phyloP scores from a whole-genome alignment of 2,329 filamentous ascomycete genomes.

The Lecanicillium sp. region DNA sequence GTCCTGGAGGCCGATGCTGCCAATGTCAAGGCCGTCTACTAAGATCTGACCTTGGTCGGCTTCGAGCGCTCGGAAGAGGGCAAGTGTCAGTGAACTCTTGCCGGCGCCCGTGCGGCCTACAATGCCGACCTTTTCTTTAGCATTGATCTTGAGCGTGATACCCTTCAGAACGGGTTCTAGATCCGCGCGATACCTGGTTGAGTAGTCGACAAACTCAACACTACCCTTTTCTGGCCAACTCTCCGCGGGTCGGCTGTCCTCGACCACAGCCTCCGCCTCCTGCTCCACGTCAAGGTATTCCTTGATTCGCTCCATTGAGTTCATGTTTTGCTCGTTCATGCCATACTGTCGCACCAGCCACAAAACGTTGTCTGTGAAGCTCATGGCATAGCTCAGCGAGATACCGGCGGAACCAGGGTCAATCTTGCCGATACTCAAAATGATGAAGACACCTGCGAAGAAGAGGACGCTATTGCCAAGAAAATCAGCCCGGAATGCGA shows the following conservation, averaged over 20 bases:
- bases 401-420: conserved; percentile 90
- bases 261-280: conserved; percentile 71
- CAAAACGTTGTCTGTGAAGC: conserved; percentile 92
- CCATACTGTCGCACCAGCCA: conserved; percentile 95
- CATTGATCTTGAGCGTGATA: conserved; percentile 77
- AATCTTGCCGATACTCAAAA: conserved; percentile 72
- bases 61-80: conserved; percentile 88
- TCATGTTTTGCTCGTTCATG: conserved; percentile 98
- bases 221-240: conserved; percentile 82
- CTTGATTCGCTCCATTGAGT: conserved; percentile 93
- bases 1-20: conserved; percentile 84
- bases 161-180: conserved; percentile 79
- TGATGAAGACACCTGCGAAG: conserved; percentile 86
- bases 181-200: conserved; percentile 80
- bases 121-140: conserved; percentile 89
- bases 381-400: conserved; percentile 90
- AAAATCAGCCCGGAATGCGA: conserved; percentile 84
- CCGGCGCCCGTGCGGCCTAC: conserved; percentile 93
- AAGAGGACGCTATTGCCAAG: conserved; percentile 89
- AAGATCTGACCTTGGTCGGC: conserved; percentile 83
- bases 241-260: conserved; percentile 66
- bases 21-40: conserved; percentile 87
- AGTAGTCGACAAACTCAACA: conserved; percentile 84
- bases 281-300: conserved; percentile 96
- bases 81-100: conserved; percentile 90